Base-by-base conservation (phyloP, 2,329 filamentous ascomycete species). In the Aspergillus pseudonomiae region DNA sequence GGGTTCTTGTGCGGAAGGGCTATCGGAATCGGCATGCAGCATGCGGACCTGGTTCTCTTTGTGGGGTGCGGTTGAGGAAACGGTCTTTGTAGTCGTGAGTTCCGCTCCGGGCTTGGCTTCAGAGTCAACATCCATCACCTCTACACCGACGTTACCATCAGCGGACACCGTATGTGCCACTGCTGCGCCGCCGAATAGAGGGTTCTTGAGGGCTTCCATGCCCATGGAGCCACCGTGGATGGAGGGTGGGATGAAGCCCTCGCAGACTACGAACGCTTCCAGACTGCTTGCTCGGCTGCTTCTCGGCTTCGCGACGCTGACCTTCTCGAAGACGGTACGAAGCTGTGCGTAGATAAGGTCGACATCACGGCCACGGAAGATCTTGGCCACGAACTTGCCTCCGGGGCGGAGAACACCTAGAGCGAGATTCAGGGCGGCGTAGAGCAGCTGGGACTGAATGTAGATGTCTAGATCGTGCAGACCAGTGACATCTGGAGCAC, bases 381-480 rank as follows among this genome's bases (percentile, higher is more conserved):
- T 97, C 83, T 99, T 99, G 64, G 95, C 95, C 9, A 99, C 94
- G 71, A 99, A 99, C 74, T 93, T 96, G 66, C 95, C 95, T 50
- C 95, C 95, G 0, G 94, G 94, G 64, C 91, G 91, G 26, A 99
- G 86, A 14, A 99, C 93, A 75, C 94, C 96, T 14, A 97, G 87
- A 0, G 95, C 93, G 3, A 99, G 87, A 77, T 97, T 97, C 24
- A 99, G 86, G 0, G 95, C 95, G 0, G 94, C 93, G 78, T 96
- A 97, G 57, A 99, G 89, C 10, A 99, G 86, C 79, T 98, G 95
- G 10, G 92, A 94, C 80, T 99, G 95, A 21, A 99, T 92, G 79
- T 99, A 99, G 70, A 98, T 98, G 79, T 99, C 95, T 41, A 99
- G 87, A 77, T 99, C 95, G 77, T 99, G 95, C 1, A 99, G 85